phyloP scores from a whole-genome alignment of 179 eudicot species.

The Heliamphora pulchella region DNA sequence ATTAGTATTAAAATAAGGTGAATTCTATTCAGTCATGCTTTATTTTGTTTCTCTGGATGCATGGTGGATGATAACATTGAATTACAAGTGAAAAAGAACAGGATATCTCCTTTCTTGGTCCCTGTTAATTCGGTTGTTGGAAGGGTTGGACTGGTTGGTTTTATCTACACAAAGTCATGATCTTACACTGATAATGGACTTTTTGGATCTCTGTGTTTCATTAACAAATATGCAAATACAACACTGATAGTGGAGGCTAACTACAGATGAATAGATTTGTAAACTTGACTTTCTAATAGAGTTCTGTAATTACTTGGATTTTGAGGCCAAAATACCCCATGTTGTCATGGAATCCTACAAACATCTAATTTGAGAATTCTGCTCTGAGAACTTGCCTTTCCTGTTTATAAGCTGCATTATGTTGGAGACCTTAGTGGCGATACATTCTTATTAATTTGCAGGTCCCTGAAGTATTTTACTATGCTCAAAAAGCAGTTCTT shows the following conservation, averaged over 20 bases:
- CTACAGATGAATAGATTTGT: neutral
- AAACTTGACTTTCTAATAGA: neutral
- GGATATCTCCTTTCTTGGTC: neutral
- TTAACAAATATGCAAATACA: neutral
- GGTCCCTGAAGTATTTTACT: constrained; percentile 94
- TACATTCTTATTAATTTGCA: constrained; percentile 22
- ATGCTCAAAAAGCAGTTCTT: constrained; percentile 95
- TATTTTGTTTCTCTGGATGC: neutral
- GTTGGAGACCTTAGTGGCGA: neutral
- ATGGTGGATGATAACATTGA: neutral
- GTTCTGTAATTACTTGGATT: constrained; percentile 5
- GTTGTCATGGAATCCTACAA: constrained; percentile 3
- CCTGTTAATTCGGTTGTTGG: neutral
- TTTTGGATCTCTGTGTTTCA: neutral
- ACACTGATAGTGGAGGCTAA: neutral
- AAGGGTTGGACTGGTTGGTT: neutral
- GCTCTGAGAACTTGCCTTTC: neutral
- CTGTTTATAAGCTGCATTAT: neutral
- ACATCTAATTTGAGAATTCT: neutral
- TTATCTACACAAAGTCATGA: constrained; percentile 4
- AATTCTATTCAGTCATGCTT: neutral
- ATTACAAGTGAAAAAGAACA: neutral
- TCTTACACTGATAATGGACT: neutral
- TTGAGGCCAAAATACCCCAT: neutral
- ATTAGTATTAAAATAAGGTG: neutral